phyloP scores from a whole-genome alignment of 2,329 filamentous ascomycete genomes.

The Aspergillus thermomutatus region DNA sequence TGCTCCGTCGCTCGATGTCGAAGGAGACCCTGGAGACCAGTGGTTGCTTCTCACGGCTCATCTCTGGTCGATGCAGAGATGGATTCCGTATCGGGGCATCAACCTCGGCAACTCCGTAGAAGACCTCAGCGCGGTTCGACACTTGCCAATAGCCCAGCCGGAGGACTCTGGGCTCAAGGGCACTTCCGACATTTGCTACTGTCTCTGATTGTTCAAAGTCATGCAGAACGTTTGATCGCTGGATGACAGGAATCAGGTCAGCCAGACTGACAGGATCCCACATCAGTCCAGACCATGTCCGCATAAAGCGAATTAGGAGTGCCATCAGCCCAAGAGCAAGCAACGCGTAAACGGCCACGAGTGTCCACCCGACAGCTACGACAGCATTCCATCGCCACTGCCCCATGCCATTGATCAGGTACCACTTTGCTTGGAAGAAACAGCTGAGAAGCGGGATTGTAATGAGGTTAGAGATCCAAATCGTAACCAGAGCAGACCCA shows the following conservation, averaged over 20 bases:
- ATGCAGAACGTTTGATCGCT: slow-evolving; percentile 72
- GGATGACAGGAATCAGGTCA: slow-evolving; percentile 73
- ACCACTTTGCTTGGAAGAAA: slow-evolving; percentile 66
- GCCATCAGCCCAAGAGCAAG: slow-evolving; percentile 57
- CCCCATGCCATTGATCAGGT: slow-evolving; percentile 55
- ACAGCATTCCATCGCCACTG: slow-evolving; percentile 78
- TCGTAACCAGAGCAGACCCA: slow-evolving; percentile 62
- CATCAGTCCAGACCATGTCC: slow-evolving; percentile 67
- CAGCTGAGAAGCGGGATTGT: slow-evolving; percentile 78
- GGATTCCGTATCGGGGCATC: slow-evolving; percentile 50
- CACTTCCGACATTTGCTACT: slow-evolving; percentile 44
- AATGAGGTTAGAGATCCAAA: slow-evolving; percentile 72
- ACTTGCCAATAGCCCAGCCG: slow-evolving; percentile 84
- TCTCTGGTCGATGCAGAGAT: slow-evolving; percentile 29
- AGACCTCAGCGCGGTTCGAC: slow-evolving; percentile 63
- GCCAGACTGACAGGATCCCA: slow-evolving; percentile 84
- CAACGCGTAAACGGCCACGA: slow-evolving; percentile 70
- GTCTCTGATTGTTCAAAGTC: slow-evolving; percentile 71
- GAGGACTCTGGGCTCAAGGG: slow-evolving; percentile 57
- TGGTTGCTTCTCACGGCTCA: slow-evolving; percentile 26
- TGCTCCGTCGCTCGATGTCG: slow-evolving; percentile 38
- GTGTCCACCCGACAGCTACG: slow-evolving; percentile 72
- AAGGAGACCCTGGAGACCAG: slow-evolving; percentile 30
- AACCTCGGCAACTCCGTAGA: slow-evolving; percentile 74
- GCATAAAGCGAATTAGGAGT: slow-evolving; percentile 63